These are phyloP conservation scores for Penicillium sp. DNA, from an alignment of 2,329 filamentous ascomycete species.

Conservation along the genomic window DNA sequence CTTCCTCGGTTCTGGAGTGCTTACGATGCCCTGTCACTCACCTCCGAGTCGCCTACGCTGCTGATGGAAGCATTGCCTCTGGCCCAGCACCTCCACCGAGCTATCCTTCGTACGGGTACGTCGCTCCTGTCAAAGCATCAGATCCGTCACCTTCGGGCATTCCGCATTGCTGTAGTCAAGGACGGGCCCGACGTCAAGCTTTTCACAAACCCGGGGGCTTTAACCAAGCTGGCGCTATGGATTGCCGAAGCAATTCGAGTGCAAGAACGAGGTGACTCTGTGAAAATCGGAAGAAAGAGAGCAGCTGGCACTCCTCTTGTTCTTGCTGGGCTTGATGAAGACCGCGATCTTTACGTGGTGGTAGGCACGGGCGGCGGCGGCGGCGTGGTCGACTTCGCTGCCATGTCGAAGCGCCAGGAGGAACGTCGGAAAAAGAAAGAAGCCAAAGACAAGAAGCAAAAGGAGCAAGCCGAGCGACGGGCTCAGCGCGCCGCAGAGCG, in stretches of 20 bases:
- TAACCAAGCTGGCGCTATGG: constrained; percentile 93
- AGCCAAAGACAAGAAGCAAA: constrained; percentile 57
- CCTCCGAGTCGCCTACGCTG: constrained; percentile 39
- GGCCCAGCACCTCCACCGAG: constrained; percentile 82
- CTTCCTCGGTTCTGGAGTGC: constrained; percentile 52
- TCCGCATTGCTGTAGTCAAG: constrained; percentile 92
- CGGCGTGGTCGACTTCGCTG: constrained; percentile 60
- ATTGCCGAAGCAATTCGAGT: constrained; percentile 86
- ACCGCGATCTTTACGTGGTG: constrained; percentile 79
- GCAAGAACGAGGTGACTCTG: constrained; percentile 71
- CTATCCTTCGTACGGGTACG: constrained; percentile 88
- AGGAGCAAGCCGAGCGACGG: constrained; percentile 58
- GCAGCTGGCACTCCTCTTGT: constrained; percentile 71
- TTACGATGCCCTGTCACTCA: constrained; percentile 51
- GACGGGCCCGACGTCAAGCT: constrained; percentile 87
- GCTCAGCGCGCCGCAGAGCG: constrained; percentile 52
- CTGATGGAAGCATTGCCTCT: constrained; percentile 73
- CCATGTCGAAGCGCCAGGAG: constrained; percentile 62
- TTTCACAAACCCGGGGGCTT: constrained; percentile 85
- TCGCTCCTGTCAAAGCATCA: constrained; percentile 88
- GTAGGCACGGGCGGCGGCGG: constrained; percentile 88
- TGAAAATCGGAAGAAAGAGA: constrained; percentile 41
- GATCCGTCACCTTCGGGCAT: constrained; percentile 84
- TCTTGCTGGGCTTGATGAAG: constrained; percentile 82
- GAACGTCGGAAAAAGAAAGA: constrained; percentile 58